These are phyloP conservation scores for Ceratobasidium sp. DNA, from an alignment of 1,284 basidiomycete genomes.

Conservation along the genomic window DNA sequence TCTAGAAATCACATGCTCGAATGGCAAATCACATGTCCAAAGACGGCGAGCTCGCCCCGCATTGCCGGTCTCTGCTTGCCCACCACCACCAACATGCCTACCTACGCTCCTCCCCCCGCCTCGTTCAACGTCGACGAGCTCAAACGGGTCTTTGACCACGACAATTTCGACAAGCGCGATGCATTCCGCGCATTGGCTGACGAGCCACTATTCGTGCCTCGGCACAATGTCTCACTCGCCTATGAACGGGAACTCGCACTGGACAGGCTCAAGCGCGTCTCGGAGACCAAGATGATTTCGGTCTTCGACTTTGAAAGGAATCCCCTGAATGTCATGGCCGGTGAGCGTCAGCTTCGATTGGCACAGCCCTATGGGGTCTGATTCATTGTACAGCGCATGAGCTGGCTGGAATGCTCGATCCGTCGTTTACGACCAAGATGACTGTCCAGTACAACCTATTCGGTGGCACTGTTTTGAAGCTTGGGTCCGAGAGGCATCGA, in stretches of 20 bases:
- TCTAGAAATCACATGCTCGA: constrained; percentile 18
- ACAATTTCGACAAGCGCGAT: constrained; percentile 43
- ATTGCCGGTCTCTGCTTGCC: neutral
- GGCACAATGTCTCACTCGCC: constrained; percentile 44
- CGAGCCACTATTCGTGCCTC: constrained; percentile 44
- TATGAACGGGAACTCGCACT: constrained; percentile 46
- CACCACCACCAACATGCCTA: constrained; percentile 34
- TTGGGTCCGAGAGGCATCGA: constrained; percentile 42
- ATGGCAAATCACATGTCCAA: constrained; percentile 31
- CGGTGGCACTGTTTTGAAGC: constrained; percentile 47
- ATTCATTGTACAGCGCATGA: constrained; percentile 22
- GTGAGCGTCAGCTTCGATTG: constrained; percentile 22
- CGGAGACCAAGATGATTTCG: constrained; percentile 42
- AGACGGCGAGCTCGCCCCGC: neutral
- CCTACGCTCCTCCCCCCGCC: constrained; percentile 34
- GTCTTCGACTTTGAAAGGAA: constrained; percentile 45
- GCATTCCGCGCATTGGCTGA: constrained; percentile 34
- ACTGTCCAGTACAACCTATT: constrained; percentile 46
- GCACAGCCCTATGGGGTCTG: neutral
- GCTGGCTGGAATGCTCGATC: constrained; percentile 42
- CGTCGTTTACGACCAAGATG: constrained; percentile 45
- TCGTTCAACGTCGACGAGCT: constrained; percentile 42
- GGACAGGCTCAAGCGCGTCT: constrained; percentile 44
- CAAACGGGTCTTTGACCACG: constrained; percentile 44
- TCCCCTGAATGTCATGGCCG: constrained; percentile 45